These are phyloP conservation scores for Powellomyces hirtus DNA, from an alignment of 192 early-diverging fungal species.

Conservation along the genomic window DNA sequence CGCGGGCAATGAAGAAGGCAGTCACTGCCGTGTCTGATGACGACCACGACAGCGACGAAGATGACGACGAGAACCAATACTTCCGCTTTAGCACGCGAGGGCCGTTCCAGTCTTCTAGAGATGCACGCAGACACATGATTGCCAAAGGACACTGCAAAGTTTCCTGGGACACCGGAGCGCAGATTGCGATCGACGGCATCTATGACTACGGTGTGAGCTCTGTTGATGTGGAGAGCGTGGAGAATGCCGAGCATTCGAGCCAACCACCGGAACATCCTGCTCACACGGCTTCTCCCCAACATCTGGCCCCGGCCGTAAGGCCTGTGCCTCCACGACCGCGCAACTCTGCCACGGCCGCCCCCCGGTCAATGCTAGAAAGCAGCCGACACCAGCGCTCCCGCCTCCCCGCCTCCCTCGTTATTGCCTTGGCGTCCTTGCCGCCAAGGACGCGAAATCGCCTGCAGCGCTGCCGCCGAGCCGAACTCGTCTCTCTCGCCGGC, in stretches of 20 bases:
- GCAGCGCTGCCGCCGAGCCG: neutral
- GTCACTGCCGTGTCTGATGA: neutral
- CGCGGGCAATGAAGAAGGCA: neutral
- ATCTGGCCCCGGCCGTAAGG: too few relatives aligned
- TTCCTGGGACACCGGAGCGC: slow-evolving; percentile 10
- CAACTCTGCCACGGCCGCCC: too few relatives aligned
- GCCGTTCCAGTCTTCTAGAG: neutral
- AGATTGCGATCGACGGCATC: slow-evolving; percentile 12
- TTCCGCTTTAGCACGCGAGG: neutral
- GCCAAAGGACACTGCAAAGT: slow-evolving; percentile 17
- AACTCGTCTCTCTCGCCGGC: neutral
- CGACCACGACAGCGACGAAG: neutral
- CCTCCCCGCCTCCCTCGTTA: neutral
- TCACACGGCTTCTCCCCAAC: too few relatives aligned
- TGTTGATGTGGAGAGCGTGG: too few relatives aligned
- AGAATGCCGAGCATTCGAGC: too few relatives aligned
- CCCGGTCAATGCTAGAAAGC: too few relatives aligned
- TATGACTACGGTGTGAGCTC: slow-evolving; percentile 4
- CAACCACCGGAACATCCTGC: too few relatives aligned
- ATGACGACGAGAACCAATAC: neutral
- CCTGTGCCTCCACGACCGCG: too few relatives aligned
- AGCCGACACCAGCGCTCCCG: too few relatives aligned
- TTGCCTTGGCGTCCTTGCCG: neutral
- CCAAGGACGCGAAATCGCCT: neutral
- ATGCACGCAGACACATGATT: slow-evolving; percentile 9